Evolutionary conservation across 2,329 filamentous ascomycete species (phyloP).

Genomic region (Chaetomium strumarium): DNA sequence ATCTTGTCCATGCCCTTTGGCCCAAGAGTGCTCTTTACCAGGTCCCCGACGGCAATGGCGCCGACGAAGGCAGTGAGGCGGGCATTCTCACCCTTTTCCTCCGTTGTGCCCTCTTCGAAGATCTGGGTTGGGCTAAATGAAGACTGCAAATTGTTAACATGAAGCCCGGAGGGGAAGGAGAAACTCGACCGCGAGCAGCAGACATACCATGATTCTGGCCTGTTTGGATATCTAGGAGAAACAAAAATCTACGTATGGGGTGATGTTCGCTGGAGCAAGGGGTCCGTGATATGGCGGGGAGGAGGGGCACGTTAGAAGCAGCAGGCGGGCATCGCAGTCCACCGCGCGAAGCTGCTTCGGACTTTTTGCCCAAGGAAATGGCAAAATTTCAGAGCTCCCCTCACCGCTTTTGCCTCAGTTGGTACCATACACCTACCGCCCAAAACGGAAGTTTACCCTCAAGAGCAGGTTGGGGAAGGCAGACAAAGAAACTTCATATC

Average conservation of each 20-base stretch:
- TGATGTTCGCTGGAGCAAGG: slow-evolving; percentile 8
- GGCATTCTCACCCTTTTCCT: slow-evolving; percentile 99
- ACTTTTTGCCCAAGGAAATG: slow-evolving; percentile 24
- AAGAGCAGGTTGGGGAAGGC: not conserved
- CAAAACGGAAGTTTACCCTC: not conserved
- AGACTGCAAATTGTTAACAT: slow-evolving; percentile 30
- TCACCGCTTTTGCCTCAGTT: slow-evolving; percentile 23
- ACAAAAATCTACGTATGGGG: not conserved
- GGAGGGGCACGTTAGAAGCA: slow-evolving; percentile 22
- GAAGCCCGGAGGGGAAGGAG: not conserved
- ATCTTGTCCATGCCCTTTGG: slow-evolving; percentile 99
- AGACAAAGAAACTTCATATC: slow-evolving; percentile 1
- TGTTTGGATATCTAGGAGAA: slow-evolving; percentile 9
- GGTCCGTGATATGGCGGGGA: slow-evolving; percentile 17
- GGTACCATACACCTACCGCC: not conserved
- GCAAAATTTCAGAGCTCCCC: slow-evolving; percentile 24
- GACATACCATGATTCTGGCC: slow-evolving; percentile 20
- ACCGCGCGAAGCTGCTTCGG: slow-evolving; percentile 15
- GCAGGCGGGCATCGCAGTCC: not conserved
- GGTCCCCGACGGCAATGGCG: slow-evolving; percentile 92
- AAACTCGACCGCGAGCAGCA: too few relatives aligned
- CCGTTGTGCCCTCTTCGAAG: slow-evolving; percentile 92
- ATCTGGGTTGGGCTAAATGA: slow-evolving; percentile 91
- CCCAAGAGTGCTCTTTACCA: slow-evolving; percentile 95
- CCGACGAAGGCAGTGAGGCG: slow-evolving; percentile 97